Evolutionary conservation across 306 rosid genomes (phyloP).

Genomic region (Vicia faba): DNA sequence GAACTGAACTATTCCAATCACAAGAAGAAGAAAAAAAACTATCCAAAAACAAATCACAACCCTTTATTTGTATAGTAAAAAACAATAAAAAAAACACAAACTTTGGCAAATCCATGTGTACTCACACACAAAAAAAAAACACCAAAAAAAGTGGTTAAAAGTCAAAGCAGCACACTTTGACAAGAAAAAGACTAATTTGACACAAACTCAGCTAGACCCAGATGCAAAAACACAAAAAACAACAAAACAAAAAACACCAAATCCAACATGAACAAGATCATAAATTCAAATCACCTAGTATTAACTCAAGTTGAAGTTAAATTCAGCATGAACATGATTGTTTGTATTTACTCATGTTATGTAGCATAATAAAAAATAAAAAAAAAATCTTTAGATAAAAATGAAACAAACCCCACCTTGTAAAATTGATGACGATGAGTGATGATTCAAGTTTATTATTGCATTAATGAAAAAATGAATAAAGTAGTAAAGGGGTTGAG

Average conservation of each 20-base stretch:
- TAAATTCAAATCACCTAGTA: conserved; percentile 13
- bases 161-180: conserved; percentile 48
- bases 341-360: neutral
- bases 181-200: conserved; percentile 42
- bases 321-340: conserved; percentile 5
- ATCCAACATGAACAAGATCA: conserved; percentile 38
- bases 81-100: conserved; percentile 29
- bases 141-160: conserved; percentile 35
- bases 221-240: conserved; percentile 28
- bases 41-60: conserved; percentile 19
- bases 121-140: conserved; percentile 39
- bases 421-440: conserved; percentile 39
- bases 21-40: neutral
- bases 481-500: conserved; percentile 27
- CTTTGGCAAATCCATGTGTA: conserved; percentile 31
- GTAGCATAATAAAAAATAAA: neutral
- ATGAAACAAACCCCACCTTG: conserved; percentile 46
- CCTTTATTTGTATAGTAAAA: conserved; percentile 26
- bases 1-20: conserved; percentile 27
- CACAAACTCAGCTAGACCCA: conserved; percentile 38
- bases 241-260: neutral
- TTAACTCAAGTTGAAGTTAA: conserved; percentile 26
- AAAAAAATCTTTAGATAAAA: conserved; percentile 24
- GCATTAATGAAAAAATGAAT: conserved; percentile 32
- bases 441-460: conserved; percentile 15